Conservation (phyloP, 345 rosid species). For the Gossypium thurberi region DNA sequence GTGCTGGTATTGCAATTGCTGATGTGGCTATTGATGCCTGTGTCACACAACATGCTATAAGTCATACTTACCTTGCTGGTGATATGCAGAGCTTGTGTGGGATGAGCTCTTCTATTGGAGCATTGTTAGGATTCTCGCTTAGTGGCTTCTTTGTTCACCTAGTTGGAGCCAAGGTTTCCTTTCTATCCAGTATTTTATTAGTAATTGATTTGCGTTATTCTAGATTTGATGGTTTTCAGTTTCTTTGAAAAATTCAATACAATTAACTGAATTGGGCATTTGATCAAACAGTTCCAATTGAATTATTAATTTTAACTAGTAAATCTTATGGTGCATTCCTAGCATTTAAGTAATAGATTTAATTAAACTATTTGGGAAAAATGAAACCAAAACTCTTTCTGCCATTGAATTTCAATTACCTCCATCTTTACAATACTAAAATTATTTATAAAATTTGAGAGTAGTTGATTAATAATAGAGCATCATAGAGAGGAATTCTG, state of each 20-base stretch:
- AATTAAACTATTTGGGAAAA: neutral
- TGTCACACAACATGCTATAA: conserved; percentile 55
- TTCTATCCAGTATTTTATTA: neutral
- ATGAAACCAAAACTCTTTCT: neutral
- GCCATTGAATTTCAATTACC: neutral
- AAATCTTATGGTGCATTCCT: neutral
- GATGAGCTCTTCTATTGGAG: conserved; percentile 56
- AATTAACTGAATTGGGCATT: neutral
- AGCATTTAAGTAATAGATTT: neutral
- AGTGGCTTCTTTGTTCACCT: conserved; percentile 61
- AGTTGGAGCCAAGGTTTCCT: conserved; percentile 48
- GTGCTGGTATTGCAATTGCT: conserved; percentile 60
- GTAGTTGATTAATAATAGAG: neutral
- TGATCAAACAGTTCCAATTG: neutral
- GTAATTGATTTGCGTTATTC: neutral
- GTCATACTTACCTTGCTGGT: conserved; percentile 57
- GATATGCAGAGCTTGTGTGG: conserved; percentile 78
- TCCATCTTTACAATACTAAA: neutral
- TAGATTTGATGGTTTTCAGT: neutral
- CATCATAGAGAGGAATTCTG: neutral
- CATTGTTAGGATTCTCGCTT: conserved; percentile 53
- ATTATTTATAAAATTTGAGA: neutral
- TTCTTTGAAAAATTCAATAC: neutral
- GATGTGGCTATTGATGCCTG: conserved; percentile 78
- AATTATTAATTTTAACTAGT: neutral